A percentile compares a stretch with the other conserved stretches of the same genome.
Conservation (phyloP, 306 rosid genomes). For the Casuarina glauca region DNA sequence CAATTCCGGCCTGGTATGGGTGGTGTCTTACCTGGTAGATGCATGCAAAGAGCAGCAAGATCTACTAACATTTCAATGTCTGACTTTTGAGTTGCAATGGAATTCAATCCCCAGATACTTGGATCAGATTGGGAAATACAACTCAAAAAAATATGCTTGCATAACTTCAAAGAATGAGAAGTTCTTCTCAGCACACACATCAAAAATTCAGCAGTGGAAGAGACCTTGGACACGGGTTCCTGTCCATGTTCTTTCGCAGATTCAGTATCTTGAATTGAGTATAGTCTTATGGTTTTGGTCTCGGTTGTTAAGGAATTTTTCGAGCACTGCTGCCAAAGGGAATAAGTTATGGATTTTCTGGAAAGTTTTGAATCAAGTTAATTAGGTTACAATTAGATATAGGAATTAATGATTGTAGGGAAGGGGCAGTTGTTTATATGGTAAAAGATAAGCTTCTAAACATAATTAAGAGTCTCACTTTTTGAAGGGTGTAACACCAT, state of each 20-base stretch:
- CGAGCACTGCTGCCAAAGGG: conserved; percentile 25
- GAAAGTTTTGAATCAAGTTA: conserved; percentile 27
- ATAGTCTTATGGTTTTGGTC: conserved; percentile 32
- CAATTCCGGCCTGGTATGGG: conserved; percentile 34
- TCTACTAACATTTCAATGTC: conserved; percentile 46
- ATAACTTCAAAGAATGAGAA: conserved; percentile 60
- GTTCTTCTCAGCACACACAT: conserved; percentile 19
- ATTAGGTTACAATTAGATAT: conserved; percentile 45
- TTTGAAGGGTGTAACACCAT: conserved; percentile 33
- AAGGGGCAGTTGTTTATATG: conserved; percentile 43
- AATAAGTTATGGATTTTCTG: conserved; percentile 41
- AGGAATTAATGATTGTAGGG: conserved; percentile 46
- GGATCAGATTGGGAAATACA: conserved; percentile 82
- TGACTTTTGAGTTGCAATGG: conserved; percentile 74
- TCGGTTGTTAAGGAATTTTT: conserved; percentile 31
- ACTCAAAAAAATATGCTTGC: conserved; percentile 74
- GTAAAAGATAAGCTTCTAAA: conserved; percentile 35
- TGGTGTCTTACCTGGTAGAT: conserved; percentile 36
- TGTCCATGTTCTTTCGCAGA: conserved; percentile 33
- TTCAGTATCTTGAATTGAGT: conserved; percentile 35
- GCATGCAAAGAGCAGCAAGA: conserved; percentile 34
- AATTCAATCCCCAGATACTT: conserved; percentile 69
- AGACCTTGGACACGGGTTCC: conserved; percentile 31
- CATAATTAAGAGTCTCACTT: conserved; percentile 39
- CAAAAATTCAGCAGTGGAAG: conserved; percentile 12